phyloP scores from a whole-genome alignment of 208 protist genomes.

The Crithidia sp. region DNA sequence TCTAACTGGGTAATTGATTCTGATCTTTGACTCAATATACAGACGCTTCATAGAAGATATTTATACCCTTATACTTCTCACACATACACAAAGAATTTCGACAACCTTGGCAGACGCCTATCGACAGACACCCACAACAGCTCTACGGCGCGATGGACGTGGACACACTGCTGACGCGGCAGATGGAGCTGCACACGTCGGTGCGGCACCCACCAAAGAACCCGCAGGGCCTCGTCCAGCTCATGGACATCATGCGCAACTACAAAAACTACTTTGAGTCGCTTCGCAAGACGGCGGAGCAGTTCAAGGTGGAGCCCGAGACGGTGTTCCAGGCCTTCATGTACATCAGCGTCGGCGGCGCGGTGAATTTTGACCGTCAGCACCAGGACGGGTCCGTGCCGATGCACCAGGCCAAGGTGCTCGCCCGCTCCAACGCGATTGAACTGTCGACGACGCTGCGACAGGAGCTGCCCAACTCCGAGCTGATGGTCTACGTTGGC shows the following conservation, averaged over 20 bases:
- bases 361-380: constrained; percentile 83
- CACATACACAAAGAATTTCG: background rate
- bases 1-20: too few relatives aligned
- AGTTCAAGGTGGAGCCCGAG: constrained; percentile 51
- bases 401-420: constrained; percentile 93
- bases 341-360: constrained; percentile 78
- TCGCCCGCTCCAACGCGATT: constrained; percentile 69
- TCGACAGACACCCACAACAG: background rate
- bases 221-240: constrained; percentile 62
- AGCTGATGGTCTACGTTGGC: constrained; percentile 75
- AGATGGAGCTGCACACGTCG: constrained; percentile 89
- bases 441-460: constrained; percentile 70
- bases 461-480: constrained; percentile 45
- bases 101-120: background rate
- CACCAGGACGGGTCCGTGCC: constrained; percentile 78
- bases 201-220: constrained; percentile 73
- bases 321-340: constrained; percentile 90
- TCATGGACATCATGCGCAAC: constrained; percentile 62
- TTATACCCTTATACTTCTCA: background rate
- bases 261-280: constrained; percentile 67
- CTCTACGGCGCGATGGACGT: constrained; percentile 48
- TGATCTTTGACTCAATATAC: too few relatives aligned
- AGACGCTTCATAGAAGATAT: too few relatives aligned
- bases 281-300: constrained; percentile 44
- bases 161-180: constrained; percentile 72